A percentile compares a stretch with the other conserved stretches of the same genome.
These are phyloP conservation scores for Colletotrichum lindemuthianum DNA, from an alignment of 2,329 filamentous ascomycete species.

Conservation along the genomic window DNA sequence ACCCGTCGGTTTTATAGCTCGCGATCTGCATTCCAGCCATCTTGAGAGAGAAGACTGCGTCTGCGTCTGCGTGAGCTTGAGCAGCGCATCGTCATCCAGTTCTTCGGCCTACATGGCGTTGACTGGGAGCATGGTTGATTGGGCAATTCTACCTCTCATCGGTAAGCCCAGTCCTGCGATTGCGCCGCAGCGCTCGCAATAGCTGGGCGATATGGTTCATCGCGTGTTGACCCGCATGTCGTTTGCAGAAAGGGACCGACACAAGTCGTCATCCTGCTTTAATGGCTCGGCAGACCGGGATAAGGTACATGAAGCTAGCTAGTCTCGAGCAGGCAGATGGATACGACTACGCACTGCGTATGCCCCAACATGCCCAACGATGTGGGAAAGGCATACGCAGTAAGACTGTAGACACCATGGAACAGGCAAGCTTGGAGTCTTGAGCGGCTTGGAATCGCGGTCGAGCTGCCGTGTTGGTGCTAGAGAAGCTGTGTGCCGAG, in stretches of 20 bases:
- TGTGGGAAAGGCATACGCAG: background rate
- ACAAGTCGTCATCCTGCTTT: slow-evolving; percentile 13
- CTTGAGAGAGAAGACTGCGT: background rate
- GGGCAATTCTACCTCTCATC: background rate
- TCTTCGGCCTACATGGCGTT: background rate
- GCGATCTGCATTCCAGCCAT: background rate
- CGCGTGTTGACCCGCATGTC: background rate
- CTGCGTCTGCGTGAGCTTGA: too few relatives aligned
- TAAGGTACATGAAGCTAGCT: background rate
- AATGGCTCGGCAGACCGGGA: background rate
- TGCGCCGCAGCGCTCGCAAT: background rate
- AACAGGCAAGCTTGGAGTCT: background rate
- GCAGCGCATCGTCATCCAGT: background rate
- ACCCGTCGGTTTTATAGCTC: slow-evolving; percentile 15
- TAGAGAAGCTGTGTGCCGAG: slow-evolving; percentile 26
- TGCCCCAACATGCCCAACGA: background rate
- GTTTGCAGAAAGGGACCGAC: background rate
- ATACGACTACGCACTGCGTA: background rate
- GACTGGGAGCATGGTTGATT: background rate
- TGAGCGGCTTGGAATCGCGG: background rate
- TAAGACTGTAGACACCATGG: slow-evolving; percentile 1
- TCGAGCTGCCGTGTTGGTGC: slow-evolving; percentile 29
- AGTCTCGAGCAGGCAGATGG: background rate
- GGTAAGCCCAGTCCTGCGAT: slow-evolving; percentile 22
- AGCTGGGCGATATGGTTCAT: background rate